A percentile compares a stretch with the other conserved stretches of the same genome.
phyloP scores from a whole-genome alignment of 306 rosid genomes.

The Pterocarpus macrocarpus region DNA sequence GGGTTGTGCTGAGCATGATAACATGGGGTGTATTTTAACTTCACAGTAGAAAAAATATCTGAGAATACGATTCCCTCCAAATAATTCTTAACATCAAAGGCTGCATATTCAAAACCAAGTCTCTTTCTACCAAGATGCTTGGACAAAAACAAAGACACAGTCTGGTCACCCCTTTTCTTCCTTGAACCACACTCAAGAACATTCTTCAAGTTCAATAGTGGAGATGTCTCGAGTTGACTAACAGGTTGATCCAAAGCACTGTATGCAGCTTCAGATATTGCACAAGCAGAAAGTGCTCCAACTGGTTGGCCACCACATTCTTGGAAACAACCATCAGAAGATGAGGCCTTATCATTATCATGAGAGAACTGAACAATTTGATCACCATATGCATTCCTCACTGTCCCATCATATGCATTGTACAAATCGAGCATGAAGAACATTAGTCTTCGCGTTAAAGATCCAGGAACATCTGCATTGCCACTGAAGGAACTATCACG shows the following conservation, averaged over 20 bases:
- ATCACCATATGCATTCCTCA: conserved; percentile 84
- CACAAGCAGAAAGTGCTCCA: conserved; percentile 91
- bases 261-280: conserved; percentile 95
- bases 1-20: conserved; percentile 63
- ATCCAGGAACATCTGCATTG: conserved; percentile 95
- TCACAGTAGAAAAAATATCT: conserved; percentile 67
- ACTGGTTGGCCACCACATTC: conserved; percentile 77
- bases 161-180: conserved; percentile 63
- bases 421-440: conserved; percentile 88
- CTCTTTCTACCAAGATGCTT: conserved; percentile 69
- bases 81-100: conserved; percentile 76
- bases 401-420: conserved; percentile 88
- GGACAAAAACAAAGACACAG: conserved; percentile 73
- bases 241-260: conserved; percentile 95
- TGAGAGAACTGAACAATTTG: conserved; percentile 77
- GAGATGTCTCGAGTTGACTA: conserved; percentile 90
- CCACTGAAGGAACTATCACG: conserved; percentile 89
- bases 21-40: conserved; percentile 72
- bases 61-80: conserved; percentile 78
- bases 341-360: conserved; percentile 46
- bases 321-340: conserved; percentile 37
- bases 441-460: conserved; percentile 80
- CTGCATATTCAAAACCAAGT: conserved; percentile 83
- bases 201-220: conserved; percentile 82
- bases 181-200: conserved; percentile 84